Conservation (phyloP, 768 basidiomycete genomes). For the Baorangia bicolor region DNA sequence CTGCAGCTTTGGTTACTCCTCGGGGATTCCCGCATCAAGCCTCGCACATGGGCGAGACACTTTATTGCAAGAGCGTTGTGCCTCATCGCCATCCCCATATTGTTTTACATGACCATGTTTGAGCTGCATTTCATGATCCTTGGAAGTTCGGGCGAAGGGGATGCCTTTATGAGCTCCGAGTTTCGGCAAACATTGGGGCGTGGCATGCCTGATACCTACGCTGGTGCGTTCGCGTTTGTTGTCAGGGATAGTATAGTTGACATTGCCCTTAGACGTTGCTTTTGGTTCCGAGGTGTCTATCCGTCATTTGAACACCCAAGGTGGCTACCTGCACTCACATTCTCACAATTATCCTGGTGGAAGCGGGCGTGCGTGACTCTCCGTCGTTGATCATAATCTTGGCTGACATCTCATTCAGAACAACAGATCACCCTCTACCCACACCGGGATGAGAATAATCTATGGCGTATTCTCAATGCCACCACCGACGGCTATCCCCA, state of each 20-base stretch:
- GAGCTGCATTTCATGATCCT: slow-evolving; percentile 90
- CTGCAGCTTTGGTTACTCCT: slow-evolving; percentile 87
- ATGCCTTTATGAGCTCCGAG: slow-evolving; percentile 99
- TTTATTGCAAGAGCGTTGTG: slow-evolving; percentile 89
- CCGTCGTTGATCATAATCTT: not conserved
- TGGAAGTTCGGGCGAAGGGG: slow-evolving; percentile 90
- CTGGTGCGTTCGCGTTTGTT: slow-evolving; percentile 53
- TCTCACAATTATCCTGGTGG: slow-evolving; percentile 86
- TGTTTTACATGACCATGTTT: slow-evolving; percentile 98
- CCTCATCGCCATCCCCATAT: slow-evolving; percentile 77
- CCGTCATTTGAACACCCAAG: slow-evolving; percentile 94
- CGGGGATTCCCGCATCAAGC: slow-evolving; percentile 79
- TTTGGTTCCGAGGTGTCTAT: slow-evolving; percentile 81
- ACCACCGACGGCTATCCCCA: slow-evolving; percentile 45
- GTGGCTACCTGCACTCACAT: slow-evolving; percentile 98
- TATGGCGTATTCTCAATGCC: slow-evolving; percentile 84
- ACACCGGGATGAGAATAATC: slow-evolving; percentile 95
- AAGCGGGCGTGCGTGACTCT: slow-evolving; percentile 68
- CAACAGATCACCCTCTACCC: slow-evolving; percentile 99
- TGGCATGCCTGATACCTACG: slow-evolving; percentile 90
- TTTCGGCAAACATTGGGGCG: slow-evolving; percentile 94
- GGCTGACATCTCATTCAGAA: slow-evolving; percentile 47
- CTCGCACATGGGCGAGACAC: slow-evolving; percentile 75
- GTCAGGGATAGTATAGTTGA: not conserved
- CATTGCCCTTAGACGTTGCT: slow-evolving; percentile 60